phyloP scores from a whole-genome alignment of 139 green algal species.

The Chlorella ohadii region DNA sequence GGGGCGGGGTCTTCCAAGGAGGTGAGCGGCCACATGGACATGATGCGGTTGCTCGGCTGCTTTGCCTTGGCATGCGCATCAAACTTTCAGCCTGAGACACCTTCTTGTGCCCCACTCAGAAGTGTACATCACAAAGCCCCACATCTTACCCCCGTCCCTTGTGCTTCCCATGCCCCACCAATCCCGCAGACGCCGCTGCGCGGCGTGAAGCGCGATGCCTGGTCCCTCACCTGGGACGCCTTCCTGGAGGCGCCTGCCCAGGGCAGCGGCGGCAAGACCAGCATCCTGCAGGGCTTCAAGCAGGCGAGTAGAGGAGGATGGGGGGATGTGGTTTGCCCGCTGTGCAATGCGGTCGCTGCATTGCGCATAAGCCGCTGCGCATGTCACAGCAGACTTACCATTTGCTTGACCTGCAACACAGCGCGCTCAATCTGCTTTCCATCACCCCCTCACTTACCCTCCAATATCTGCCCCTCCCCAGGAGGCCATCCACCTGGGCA shows the following conservation, averaged over 20 bases:
- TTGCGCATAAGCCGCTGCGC: not conserved
- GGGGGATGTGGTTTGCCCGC: no score
- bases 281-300: constrained; percentile 2
- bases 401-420: not conserved
- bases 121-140: no score
- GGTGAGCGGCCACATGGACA: no score
- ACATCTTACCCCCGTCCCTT: not conserved
- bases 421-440: no score
- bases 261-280: not conserved
- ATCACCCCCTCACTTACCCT: not conserved
- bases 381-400: no score
- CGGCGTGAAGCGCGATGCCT: not conserved
- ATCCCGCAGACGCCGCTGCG: constrained; percentile 4
- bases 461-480: not conserved
- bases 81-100: no score
- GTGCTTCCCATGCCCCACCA: not conserved
- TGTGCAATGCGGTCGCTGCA: not conserved
- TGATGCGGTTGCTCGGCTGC: no score
- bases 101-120: no score
- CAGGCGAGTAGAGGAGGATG: not conserved
- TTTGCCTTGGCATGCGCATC: no score
- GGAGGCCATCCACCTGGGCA: constrained; percentile 35
- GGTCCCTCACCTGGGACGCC: constrained; percentile 30
- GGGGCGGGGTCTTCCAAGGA: not conserved
- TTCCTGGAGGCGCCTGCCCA: constrained; percentile 7